Conservation (phyloP, 2,329 filamentous ascomycete genomes). For the Microascus cirrosus region DNA sequence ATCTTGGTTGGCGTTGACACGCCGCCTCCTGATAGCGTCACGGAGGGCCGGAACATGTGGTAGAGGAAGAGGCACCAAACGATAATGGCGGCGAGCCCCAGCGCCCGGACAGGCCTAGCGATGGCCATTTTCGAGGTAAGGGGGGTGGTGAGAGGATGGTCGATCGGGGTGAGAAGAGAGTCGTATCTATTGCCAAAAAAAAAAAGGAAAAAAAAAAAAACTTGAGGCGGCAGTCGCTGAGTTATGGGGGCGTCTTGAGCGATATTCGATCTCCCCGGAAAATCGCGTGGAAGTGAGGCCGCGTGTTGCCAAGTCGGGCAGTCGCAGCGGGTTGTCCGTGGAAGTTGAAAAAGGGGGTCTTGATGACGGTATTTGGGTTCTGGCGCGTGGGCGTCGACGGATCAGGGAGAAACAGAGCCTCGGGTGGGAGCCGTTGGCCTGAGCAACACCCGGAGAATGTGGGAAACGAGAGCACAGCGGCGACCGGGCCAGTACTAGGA, state of each 20-base stretch:
- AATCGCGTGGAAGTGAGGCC: not conserved
- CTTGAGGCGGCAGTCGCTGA: no score
- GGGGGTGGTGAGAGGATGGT: not conserved
- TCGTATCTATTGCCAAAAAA: not conserved
- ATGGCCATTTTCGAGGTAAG: slow-evolving; percentile 56
- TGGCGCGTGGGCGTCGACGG: not conserved
- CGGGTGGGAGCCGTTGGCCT: not conserved
- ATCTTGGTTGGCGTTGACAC: slow-evolving; percentile 7
- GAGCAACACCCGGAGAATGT: not conserved
- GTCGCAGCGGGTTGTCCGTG: not conserved
- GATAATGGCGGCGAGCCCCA: slow-evolving; percentile 59
- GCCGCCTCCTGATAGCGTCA: slow-evolving; percentile 20
- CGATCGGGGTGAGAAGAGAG: not conserved
- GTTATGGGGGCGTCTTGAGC: not conserved
- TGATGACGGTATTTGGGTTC: not conserved
- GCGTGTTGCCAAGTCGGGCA: not conserved
- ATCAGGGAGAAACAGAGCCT: not conserved
- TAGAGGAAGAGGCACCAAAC: slow-evolving; percentile 72
- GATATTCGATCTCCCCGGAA: not conserved
- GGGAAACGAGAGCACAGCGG: not conserved
- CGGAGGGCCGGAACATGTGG: slow-evolving; percentile 55
- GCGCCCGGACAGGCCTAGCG: slow-evolving; percentile 71
- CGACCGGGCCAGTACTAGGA: not conserved
- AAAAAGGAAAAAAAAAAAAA: no score
- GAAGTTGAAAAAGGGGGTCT: not conserved